Evolutionary conservation across 306 rosid genomes (phyloP), one percentile per base, ranked within the genome.

Genomic region (Quercus robur): DNA sequence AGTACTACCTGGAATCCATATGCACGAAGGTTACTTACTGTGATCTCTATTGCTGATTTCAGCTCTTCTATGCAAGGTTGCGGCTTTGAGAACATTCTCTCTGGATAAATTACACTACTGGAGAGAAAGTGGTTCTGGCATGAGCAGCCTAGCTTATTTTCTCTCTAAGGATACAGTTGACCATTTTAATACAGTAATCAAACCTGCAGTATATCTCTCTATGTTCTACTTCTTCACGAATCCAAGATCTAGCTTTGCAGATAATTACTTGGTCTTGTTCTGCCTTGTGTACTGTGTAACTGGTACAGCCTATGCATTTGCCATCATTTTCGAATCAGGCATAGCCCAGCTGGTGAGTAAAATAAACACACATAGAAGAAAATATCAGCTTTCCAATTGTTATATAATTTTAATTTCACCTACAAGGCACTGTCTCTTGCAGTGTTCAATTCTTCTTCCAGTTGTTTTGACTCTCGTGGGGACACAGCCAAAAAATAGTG

Each of bases 101-200:
- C 77, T 87, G 35, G 99, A 95, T 52, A 95, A 86, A 80, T 77
- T 95, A 52, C 94, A 89, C 56, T 83, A 89, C 74, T 89, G 97
- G 97, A 90, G 98, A 83, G 99, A 95, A 82, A 90, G 97, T 46
- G 84, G 92, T 75, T 89, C 97, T 6, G 99, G 99, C 76, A 93
- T 88, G 93, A 93, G 97, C 83, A 91, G 97, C 90, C 87, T 93
- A 83, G 99, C 99, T 80, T 95, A 93, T 81, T 95, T 93, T 85
- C 98, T 95, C 44, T 86, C 98, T 1, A 93, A 93, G 89, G 99
- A 95, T 81, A 88, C 97, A 8, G 85, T 93, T 55, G 99, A 95
- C 80, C 97, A 88, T 70, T 93, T 93, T 79, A 95, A 90, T 76
- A 91, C 90, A 52, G 81, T 81, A 77, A 82, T 93, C 82, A 95